Evolutionary conservation across 805 yeast species (phyloP), one percentile per base, ranked within the genome.

Genomic region (Lachancea sp.): DNA sequence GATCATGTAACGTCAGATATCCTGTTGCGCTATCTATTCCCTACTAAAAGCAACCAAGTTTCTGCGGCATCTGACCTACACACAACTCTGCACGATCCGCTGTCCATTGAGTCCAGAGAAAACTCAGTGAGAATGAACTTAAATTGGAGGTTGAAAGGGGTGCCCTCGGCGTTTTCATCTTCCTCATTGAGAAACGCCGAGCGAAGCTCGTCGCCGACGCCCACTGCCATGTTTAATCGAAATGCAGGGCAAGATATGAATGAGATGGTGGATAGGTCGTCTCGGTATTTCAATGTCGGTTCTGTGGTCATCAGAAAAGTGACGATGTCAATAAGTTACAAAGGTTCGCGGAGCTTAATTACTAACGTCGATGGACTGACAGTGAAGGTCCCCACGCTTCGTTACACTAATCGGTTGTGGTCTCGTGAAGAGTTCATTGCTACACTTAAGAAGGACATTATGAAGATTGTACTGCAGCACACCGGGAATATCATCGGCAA

Each of bases 191-290:
- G 19, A 20, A 36, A 18, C 3, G 13, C 33, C 3, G 18, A 16
- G 3, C 26, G 28, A 11, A 8, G 11, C 5, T 9, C 33, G 9
- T 29, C 17, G 19, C 20, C 32, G 8, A 11, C 19, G 13, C 26
- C 32, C n/a, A 5, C 39, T 5, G 12, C 30, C 11, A 13, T 29
- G 16, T 12, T 36, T 19, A 19, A 20, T 11, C 39, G 39, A 11
- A 29, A 21, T 19, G 18, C 26, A 9, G 36, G 31, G 25, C 29
- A 58, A 17, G 72, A 69, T 31, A 61, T 75, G 18, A 60, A 73
- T n/a, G 70, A 72, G 43, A 85, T 88, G 95, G 69, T 85, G 6
- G 61, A 66, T 34, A 67, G 96, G 29, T 85, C 96, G 0, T 74
- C 83, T 32, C 72, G 72, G 29, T 84, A 72, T 56, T 70, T 80